Conservation (phyloP, 768 basidiomycete genomes). For the Pleurotus djamor region DNA sequence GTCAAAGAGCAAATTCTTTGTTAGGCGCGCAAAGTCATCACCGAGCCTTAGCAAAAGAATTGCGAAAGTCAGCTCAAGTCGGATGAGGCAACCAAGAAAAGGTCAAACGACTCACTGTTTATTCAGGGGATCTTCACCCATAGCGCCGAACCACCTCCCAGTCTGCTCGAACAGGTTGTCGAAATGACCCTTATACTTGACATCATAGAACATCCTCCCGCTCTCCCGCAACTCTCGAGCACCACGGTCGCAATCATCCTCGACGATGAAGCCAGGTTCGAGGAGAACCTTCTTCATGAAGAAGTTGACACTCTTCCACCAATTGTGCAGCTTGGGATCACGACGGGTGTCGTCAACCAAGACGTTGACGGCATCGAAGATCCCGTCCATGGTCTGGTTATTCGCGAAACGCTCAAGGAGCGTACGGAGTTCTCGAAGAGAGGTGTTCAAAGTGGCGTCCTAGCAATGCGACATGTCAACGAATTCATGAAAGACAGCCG, state of each 20-base stretch:
- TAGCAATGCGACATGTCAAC: slow-evolving; percentile 14
- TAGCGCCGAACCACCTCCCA: slow-evolving; percentile 74
- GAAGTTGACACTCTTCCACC: slow-evolving; percentile 62
- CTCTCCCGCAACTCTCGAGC: slow-evolving; percentile 61
- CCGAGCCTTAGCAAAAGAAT: slow-evolving; percentile 59
- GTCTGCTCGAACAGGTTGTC: slow-evolving; percentile 72
- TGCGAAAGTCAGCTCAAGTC: neutral
- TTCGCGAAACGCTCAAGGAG: slow-evolving; percentile 92
- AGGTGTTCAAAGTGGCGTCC: slow-evolving; percentile 54
- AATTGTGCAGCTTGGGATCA: slow-evolving; percentile 71
- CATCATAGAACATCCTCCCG: slow-evolving; percentile 76
- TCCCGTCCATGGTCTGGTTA: slow-evolving; percentile 56
- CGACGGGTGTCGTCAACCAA: slow-evolving; percentile 71
- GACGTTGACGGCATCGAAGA: slow-evolving; percentile 67
- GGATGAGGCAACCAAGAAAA: neutral
- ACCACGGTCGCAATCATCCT: slow-evolving; percentile 66
- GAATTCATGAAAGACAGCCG: neutral
- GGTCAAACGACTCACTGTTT: slow-evolving; percentile 9
- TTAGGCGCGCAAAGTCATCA: slow-evolving; percentile 77
- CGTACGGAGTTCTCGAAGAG: slow-evolving; percentile 64
- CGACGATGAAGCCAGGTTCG: slow-evolving; percentile 81
- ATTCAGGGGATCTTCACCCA: slow-evolving; percentile 72
- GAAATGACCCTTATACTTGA: slow-evolving; percentile 64
- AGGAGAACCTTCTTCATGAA: slow-evolving; percentile 74
- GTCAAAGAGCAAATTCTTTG: slow-evolving; percentile 78